Base-by-base conservation (phyloP, 352 stramenopile genomes). In the Phytophthora citrophthora region DNA sequence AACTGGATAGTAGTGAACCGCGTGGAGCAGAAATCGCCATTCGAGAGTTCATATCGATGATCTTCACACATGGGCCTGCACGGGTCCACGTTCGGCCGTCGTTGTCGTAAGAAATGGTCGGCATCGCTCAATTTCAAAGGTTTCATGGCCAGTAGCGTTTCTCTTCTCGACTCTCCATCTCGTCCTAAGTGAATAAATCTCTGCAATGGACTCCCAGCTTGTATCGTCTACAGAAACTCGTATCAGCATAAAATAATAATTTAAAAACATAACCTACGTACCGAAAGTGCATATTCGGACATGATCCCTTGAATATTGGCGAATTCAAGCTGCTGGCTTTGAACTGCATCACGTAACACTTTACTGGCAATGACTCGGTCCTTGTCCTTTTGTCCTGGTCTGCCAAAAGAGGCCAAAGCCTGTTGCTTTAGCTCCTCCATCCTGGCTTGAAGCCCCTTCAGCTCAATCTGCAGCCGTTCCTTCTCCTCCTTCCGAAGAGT, bases 401-500 rank as follows among this genome's bases (percentile, higher is more conserved):
- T 58, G 20, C 41, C 60, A 48, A 70, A 61, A 38, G 68, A 64
- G 8, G 5, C 7, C 16, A 79, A 31, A 5, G 64, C 63, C n/a
- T 59, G 43, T 61, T 66, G 54, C 48, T 74, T 70, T 6, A 79
- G 60, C 29, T 70, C 38, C 15, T 68, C 45, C 55, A 76, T 68
- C 29, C 60, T 23, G 27, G 58, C 27, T 20, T 72, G 47, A 6
- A 78, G 57, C 36, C 44, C 34, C 0, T 55, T 32, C 23, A 78
- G 45, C 11, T 78, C 65, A 1, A 50, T 65, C 38, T 72, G 32
- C 11, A 79, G 55, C 26, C 51, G 39, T 36, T 74, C 59, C 20
- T 79, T 79, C 52, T 76, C 68, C 26, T 79, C 71, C 41, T 79
- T 79, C 27, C 71, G 67, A 40, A 79, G 44, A 0, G 67, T 79